Evolutionary conservation across 2,329 filamentous ascomycete genomes (phyloP).

Genomic region (Akanthomyces muscarius): DNA sequence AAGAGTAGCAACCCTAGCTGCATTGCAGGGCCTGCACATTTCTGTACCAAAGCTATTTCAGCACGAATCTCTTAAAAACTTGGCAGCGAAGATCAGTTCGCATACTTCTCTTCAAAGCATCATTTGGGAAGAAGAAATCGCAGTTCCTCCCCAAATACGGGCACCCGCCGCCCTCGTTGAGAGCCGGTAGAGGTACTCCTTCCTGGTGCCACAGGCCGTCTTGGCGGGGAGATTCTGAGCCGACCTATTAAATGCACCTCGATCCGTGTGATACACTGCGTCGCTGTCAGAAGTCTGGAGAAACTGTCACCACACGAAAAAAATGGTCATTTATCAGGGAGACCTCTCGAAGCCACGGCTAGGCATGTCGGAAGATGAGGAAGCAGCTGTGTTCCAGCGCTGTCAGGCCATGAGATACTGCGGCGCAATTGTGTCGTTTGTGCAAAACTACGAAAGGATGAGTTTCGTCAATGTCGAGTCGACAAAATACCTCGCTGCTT

Average conservation of each 20-base stretch:
- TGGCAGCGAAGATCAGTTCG: neutral
- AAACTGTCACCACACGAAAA: too few relatives aligned
- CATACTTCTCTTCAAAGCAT: neutral
- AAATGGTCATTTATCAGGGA: too few relatives aligned
- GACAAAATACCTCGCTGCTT: constrained; percentile 29
- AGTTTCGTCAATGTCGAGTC: constrained; percentile 32
- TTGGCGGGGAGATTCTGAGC: neutral
- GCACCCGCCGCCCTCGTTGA: neutral
- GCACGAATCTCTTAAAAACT: neutral
- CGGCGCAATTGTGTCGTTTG: constrained; percentile 38
- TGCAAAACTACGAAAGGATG: constrained; percentile 35
- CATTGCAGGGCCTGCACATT: neutral
- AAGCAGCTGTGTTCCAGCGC: neutral
- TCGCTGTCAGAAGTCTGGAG: neutral
- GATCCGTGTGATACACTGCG: neutral
- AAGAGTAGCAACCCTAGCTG: constrained; percentile 31
- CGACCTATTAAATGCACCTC: neutral
- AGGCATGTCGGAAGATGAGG: too few relatives aligned
- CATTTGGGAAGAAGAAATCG: neutral
- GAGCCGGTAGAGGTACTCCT: neutral
- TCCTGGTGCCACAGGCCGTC: neutral
- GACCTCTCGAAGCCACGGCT: too few relatives aligned
- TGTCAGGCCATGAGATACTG: constrained; percentile 27
- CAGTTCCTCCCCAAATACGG: neutral
- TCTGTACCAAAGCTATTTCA: neutral